Base-by-base conservation (phyloP, 768 basidiomycete species). In the Pleurotus platypus region DNA sequence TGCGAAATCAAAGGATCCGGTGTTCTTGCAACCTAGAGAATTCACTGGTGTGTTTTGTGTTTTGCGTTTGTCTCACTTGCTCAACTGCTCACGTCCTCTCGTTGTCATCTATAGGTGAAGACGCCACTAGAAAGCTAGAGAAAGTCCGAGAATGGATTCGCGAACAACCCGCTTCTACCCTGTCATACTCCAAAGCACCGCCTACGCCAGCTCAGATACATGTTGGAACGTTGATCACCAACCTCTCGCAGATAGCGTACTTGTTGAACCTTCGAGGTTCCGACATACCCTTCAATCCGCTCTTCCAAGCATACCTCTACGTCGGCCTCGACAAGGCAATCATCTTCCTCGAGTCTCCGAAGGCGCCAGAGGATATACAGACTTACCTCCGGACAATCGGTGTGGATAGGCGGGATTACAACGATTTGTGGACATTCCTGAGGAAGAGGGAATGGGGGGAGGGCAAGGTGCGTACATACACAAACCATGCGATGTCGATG, bases 261-360 rank as follows among this genome's bases (percentile, higher is more conserved):
- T 64, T 90, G 2, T 76, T 98, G 35, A 98, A 98, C 66, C 74
- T 95, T 55, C 88, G 96, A 49, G 95, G 94, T 37, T 80, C 83
- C 2, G 95, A 98, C 64, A 87, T 98, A 47, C 92, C 92, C 0
- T 92, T 85, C 76, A 94, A 92, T 67, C 96, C 96, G 0, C 81
- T 98, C 7, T 96, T 97, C 75, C 90, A 89, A 51, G 82, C 90
- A 0, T 98, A 96, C 66, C 72, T 95, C 16, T 90, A 87, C 63
- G 78, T 98, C 40, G 80, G 85, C 3, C 67, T 82, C 7, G 75
- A 85, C 11, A 69, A 68, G n/a, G 76, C 82, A 5, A 75, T 85
- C n/a, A 71, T 96, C 8, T 96, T 96, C 75, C 74, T 94, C 39
- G 92, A 95, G 60, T 62, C 72, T 40, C 69, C 69, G 55, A 91